phyloP scores from a whole-genome alignment of 2,329 filamentous ascomycete species.

The Cladosporium sp. region DNA sequence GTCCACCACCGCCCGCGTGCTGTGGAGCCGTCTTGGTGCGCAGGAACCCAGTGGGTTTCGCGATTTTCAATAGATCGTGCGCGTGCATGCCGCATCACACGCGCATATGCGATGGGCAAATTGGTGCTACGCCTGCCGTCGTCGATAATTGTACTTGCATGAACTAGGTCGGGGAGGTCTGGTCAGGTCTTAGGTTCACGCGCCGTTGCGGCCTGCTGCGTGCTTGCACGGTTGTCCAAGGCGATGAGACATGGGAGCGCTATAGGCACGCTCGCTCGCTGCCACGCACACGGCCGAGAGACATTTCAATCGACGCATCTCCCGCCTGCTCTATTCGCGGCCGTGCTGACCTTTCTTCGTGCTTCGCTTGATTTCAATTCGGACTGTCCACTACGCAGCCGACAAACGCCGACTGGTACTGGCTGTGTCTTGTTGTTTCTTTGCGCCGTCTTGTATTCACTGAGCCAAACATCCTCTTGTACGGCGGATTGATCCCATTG shows the following conservation, averaged over 20 bases:
- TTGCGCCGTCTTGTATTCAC: not conserved
- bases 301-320: not conserved
- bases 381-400: not conserved
- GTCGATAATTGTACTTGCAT: not conserved
- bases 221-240: conserved; percentile 1
- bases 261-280: not conserved
- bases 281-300: not conserved
- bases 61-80: conserved; percentile 1
- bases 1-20: not conserved
- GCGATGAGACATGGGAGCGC: conserved; percentile 7
- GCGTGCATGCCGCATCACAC: conserved; percentile 4
- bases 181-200: conserved; percentile 7
- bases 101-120: not conserved
- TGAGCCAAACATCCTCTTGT: not conserved
- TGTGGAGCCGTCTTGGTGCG: not conserved
- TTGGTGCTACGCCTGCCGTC: not conserved
- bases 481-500: not conserved
- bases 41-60: not conserved
- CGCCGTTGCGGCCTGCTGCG: conserved; percentile 3
- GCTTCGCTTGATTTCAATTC: not conserved
- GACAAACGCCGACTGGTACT: not conserved
- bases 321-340: not conserved
- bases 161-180: not conserved
- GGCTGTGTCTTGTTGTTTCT: not conserved
- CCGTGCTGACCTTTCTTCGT: not conserved